Conservation (phyloP, 495 filamentous ascomycete species). For the Neurospora sp. region DNA sequence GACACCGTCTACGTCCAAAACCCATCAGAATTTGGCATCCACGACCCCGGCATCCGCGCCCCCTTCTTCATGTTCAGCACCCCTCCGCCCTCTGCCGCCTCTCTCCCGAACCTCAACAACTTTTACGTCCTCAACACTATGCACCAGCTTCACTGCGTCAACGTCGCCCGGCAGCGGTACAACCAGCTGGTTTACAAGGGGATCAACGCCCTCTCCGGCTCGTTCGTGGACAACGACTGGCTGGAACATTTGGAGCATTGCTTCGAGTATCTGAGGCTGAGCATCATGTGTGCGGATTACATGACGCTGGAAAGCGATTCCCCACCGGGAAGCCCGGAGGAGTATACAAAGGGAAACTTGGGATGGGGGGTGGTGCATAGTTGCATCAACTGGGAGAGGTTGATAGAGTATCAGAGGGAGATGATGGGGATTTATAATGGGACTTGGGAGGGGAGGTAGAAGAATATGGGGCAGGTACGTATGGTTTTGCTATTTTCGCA, state of each 20-base stretch:
- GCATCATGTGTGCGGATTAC: constrained; percentile 2
- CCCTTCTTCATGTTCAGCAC: constrained; percentile 1
- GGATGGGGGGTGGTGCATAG: constrained; percentile 1
- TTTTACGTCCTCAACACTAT: constrained; percentile 1
- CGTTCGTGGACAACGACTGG: constrained; percentile 1
- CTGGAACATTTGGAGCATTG: constrained; percentile 1
- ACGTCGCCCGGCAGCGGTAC: constrained; percentile 1
- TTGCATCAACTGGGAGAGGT: not conserved
- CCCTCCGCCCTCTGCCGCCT: not conserved
- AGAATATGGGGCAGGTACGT: too few species aligned
- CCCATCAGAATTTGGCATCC: not conserved
- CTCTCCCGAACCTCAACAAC: not conserved
- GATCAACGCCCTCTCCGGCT: not conserved
- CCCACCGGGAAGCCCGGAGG: not conserved
- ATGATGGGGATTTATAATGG: not conserved
- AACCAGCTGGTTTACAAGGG: not conserved
- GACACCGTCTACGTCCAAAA: not conserved
- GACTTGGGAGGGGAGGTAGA: too few species aligned
- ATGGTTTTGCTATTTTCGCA: too few species aligned
- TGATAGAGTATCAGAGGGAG: not conserved
- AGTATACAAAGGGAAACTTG: not conserved
- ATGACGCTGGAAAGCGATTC: constrained; percentile 3
- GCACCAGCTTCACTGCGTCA: constrained; percentile 2
- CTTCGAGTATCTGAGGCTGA: constrained; percentile 1
- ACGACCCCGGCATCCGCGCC: not conserved